Percentiles rank a stretch among this genome's conserved stretches.
These are phyloP conservation scores for Chondrostereum purpureum DNA, from an alignment of 1,284 basidiomycete species.

Conservation along the genomic window DNA sequence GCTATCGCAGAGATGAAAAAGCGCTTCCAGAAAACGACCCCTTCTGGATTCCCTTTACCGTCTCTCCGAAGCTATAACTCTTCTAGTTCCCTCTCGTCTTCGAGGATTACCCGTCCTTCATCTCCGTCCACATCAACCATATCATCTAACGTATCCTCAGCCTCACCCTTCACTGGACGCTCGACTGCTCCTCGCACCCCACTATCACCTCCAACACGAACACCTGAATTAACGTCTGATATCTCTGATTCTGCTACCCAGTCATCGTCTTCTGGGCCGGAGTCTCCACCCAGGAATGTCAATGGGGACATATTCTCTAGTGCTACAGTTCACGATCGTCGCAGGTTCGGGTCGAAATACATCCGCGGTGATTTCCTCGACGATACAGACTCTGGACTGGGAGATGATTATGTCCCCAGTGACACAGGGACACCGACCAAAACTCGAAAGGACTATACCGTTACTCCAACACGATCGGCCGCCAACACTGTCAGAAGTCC, in stretches of 20 bases:
- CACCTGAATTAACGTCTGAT: slow-evolving; percentile 58
- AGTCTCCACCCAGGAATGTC: slow-evolving; percentile 42
- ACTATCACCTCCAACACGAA: slow-evolving; percentile 32
- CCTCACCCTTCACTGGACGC: slow-evolving; percentile 5
- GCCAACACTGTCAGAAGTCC: too few species aligned
- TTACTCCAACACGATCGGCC: too few species aligned
- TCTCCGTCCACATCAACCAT: slow-evolving; percentile 12
- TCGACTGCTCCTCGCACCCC: slow-evolving; percentile 7
- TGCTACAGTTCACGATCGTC: slow-evolving; percentile 14
- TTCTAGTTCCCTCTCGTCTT: slow-evolving; percentile 18
- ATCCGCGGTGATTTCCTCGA: slow-evolving; percentile 21
- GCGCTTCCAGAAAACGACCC: slow-evolving; percentile 37
- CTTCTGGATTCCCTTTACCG: slow-evolving; percentile 22
- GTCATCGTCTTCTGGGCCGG: slow-evolving; percentile 43
- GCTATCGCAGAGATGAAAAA: slow-evolving; percentile 62
- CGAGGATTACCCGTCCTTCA: slow-evolving; percentile 10
- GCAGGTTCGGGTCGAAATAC: slow-evolving; percentile 17
- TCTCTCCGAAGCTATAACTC: slow-evolving; percentile 20
- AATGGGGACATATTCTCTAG: slow-evolving; percentile 20
- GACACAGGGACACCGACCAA: slow-evolving; percentile 12
- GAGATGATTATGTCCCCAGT: slow-evolving; percentile 26
- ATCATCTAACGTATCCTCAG: slow-evolving; percentile 1
- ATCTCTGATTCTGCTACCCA: slow-evolving; percentile 50
- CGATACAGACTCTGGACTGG: slow-evolving; percentile 19
- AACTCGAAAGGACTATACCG: slow-evolving; percentile 8